Conservation (phyloP, 371 early-diverging fungal genomes). For the Syncephalastrum racemosum region DNA sequence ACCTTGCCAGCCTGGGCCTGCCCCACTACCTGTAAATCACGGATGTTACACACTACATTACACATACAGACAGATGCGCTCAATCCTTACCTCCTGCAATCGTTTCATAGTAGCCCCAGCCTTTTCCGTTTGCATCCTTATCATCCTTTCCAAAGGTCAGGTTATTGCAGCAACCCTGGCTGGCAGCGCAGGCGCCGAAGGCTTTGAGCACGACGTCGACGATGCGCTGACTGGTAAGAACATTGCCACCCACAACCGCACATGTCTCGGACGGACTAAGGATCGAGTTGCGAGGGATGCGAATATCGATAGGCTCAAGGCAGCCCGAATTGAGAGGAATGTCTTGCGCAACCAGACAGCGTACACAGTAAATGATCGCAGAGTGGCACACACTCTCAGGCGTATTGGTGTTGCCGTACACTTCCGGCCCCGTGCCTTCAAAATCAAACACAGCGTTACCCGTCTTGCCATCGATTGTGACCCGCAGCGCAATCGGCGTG, state of each 20-base stretch:
- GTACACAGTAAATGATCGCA: conserved; percentile 93
- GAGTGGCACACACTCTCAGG: conserved; percentile 72
- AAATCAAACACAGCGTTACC: conserved; percentile 92
- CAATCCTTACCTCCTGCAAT: conserved; percentile 65
- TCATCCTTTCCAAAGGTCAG: conserved; percentile 88
- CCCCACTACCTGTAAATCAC: conserved; percentile 58
- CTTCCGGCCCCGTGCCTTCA: conserved; percentile 85
- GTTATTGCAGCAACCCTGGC: conserved; percentile 96
- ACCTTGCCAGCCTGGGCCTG: conserved; percentile 91
- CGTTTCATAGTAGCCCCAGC: conserved; percentile 97
- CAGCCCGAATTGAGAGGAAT: conserved; percentile 97
- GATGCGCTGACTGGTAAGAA: conserved; percentile 90
- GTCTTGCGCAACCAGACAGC: conserved; percentile 84
- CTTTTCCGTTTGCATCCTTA: conserved; percentile 50
- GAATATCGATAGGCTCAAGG: conserved; percentile 77
- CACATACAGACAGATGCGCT: conserved; percentile 1
- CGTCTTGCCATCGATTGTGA: conserved; percentile 70
- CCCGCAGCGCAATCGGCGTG: conserved; percentile 71
- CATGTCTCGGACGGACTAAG: conserved; percentile 79
- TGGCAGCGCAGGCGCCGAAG: conserved; percentile 89
- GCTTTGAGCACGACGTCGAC: conserved; percentile 92
- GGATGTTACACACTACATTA: neutral
- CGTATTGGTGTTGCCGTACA: conserved; percentile 73
- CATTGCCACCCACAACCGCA: conserved; percentile 98
- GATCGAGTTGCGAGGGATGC: conserved; percentile 76